These are phyloP conservation scores for Debaryomyces udenii DNA, from an alignment of 1,139 yeast species.

Conservation along the genomic window DNA sequence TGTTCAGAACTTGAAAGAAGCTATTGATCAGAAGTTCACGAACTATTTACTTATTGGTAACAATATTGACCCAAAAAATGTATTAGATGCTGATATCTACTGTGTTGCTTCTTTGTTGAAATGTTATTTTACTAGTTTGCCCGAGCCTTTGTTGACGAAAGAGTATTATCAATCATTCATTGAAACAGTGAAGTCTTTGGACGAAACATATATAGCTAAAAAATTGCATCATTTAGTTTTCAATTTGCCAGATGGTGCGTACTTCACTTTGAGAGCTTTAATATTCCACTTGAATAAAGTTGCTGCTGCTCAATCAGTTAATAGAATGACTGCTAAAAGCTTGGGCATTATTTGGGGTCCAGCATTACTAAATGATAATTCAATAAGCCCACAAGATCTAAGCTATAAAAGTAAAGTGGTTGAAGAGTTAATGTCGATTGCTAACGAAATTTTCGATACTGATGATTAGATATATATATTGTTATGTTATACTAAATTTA, in stretches of 20 bases:
- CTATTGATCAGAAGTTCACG: constrained; percentile 79
- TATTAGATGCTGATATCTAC: constrained; percentile 70
- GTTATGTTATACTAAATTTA: constrained; percentile 1
- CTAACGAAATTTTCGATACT: constrained; percentile 86
- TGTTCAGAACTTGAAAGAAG: constrained; percentile 69
- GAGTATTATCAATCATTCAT: constrained; percentile 61
- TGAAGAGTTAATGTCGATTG: constrained; percentile 80
- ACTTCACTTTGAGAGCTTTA: constrained; percentile 84
- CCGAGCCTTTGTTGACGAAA: constrained; percentile 68
- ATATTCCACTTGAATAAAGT: constrained; percentile 83
- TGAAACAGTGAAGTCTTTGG: constrained; percentile 67
- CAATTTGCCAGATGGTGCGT: constrained; percentile 91
- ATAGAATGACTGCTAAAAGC: constrained; percentile 80
- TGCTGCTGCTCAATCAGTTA: constrained; percentile 60
- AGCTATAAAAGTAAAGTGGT: constrained; percentile 79
- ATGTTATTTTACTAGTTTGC: constrained; percentile 66
- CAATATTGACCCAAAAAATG: constrained; percentile 47
- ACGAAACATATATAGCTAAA: constrained; percentile 60
- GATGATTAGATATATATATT: constrained; percentile 32
- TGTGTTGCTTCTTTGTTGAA: constrained; percentile 73
- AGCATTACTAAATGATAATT: constrained; percentile 68
- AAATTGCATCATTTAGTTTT: constrained; percentile 85
- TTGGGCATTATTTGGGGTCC: constrained; percentile 96
- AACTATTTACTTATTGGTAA: constrained; percentile 52
- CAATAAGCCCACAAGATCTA: constrained; percentile 72